Percentiles rank a stretch among this genome's conserved stretches.
Evolutionary conservation across 1,284 basidiomycete genomes (phyloP).

Genomic region (Gomphus sp.): DNA sequence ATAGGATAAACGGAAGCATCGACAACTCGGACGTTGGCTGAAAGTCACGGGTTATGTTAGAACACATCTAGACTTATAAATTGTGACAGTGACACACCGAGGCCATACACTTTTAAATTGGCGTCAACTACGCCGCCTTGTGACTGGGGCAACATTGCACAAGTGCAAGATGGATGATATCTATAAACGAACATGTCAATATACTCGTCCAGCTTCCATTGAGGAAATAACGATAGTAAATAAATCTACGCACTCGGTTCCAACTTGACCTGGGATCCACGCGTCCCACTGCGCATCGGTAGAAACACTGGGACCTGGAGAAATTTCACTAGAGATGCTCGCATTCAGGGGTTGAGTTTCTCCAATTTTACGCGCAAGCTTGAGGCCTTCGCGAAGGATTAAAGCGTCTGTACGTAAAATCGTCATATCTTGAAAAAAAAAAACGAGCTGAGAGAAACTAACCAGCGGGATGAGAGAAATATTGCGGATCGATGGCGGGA

Average conservation of each 20-base stretch:
- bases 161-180: conserved; percentile 51
- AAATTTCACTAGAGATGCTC: conserved; percentile 27
- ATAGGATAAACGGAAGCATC: conserved; percentile 50
- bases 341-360: conserved; percentile 29
- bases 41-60: neutral
- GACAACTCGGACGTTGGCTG: conserved; percentile 39
- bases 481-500: conserved; percentile 55
- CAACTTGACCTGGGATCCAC: conserved; percentile 32
- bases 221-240: neutral
- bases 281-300: conserved; percentile 39
- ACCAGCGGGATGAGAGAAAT: conserved; percentile 43
- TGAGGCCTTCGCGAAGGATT: conserved; percentile 50
- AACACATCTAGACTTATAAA: neutral
- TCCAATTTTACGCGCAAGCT: conserved; percentile 39
- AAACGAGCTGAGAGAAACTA: conserved; percentile 9
- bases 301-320: conserved; percentile 29
- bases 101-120: conserved; percentile 54
- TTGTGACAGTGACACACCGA: conserved; percentile 17
- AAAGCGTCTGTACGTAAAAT: conserved; percentile 31
- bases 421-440: neutral
- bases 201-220: neutral
- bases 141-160: conserved; percentile 52
- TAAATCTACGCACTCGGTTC: conserved; percentile 28
- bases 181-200: neutral
- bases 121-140: conserved; percentile 60